Evolutionary conservation across 1,139 yeast genomes (phyloP).

Genomic region (Pichia kudriavzevii): DNA sequence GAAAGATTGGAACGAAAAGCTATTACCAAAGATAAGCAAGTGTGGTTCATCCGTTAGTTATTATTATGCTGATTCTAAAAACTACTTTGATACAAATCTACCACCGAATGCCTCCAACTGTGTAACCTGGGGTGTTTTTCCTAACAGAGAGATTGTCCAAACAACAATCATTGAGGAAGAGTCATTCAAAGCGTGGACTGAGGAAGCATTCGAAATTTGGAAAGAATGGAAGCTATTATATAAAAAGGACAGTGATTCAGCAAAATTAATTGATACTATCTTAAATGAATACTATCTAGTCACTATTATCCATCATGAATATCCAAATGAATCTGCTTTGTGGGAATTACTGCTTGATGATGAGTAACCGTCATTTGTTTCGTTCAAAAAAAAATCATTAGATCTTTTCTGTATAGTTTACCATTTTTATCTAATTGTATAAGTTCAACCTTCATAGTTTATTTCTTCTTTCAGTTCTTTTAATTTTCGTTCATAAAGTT

Average conservation of each 20-base stretch:
- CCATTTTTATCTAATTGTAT: too few relatives aligned
- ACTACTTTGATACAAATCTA: constrained; percentile 55
- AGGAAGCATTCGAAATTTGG: constrained; percentile 90
- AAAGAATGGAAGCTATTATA: constrained; percentile 85
- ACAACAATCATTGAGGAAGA: constrained; percentile 85
- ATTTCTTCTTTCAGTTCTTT: constrained; percentile 21
- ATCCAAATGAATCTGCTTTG: constrained; percentile 60
- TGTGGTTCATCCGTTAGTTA: constrained; percentile 47
- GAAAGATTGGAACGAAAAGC: constrained; percentile 52
- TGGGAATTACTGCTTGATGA: constrained; percentile 56
- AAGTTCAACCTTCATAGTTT: constrained; percentile 15
- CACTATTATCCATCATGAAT: constrained; percentile 82
- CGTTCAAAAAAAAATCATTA: too few relatives aligned
- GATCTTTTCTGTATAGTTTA: too few relatives aligned
- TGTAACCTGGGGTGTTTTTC: constrained; percentile 96
- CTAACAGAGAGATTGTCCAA: constrained; percentile 76
- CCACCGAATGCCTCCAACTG: constrained; percentile 50
- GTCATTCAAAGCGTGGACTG: constrained; percentile 87
- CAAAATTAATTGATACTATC: constrained; percentile 52
- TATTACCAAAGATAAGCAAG: constrained; percentile 46
- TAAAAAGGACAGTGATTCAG: constrained; percentile 46
- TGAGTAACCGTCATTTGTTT: too few relatives aligned
- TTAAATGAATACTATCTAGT: constrained; percentile 64
- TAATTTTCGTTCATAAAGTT: constrained; percentile 25
- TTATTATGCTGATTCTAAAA: constrained; percentile 59